A percentile compares a stretch with the other conserved stretches of the same genome.
Evolutionary conservation across 495 filamentous ascomycete genomes (phyloP).

Genomic region (Cercophora samala): DNA sequence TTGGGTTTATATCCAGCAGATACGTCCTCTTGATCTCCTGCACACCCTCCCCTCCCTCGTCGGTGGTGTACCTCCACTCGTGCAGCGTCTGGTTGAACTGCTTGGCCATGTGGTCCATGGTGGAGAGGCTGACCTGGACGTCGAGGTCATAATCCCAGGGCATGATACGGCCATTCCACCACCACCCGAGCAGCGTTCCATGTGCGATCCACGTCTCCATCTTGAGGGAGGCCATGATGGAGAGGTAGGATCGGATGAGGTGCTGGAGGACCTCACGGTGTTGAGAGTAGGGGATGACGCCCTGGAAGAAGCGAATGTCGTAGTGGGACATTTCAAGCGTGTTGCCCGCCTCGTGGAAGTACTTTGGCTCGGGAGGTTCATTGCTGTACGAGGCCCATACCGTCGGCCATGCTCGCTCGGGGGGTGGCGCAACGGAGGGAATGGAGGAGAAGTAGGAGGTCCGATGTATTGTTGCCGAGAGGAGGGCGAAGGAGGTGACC

Average conservation of each 20-base stretch:
- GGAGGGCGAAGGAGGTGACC: background rate
- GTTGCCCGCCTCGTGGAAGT: constrained; percentile 57
- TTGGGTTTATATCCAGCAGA: constrained; percentile 76
- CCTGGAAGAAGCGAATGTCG: constrained; percentile 65
- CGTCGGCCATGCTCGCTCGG: background rate
- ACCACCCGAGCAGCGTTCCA: constrained; percentile 84
- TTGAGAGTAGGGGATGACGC: constrained; percentile 58
- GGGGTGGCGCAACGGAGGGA: background rate
- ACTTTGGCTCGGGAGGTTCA: constrained; percentile 34
- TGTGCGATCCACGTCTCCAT: constrained; percentile 86
- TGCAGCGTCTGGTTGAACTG: constrained; percentile 64
- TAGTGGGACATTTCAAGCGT: constrained; percentile 63
- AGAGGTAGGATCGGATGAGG: constrained; percentile 71
- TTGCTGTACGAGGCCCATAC: constrained; percentile 3
- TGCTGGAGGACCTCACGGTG: constrained; percentile 61
- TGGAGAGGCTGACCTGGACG: constrained; percentile 66
- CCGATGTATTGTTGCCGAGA: background rate
- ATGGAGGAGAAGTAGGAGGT: background rate
- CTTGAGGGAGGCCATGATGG: constrained; percentile 57
- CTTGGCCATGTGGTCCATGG: constrained; percentile 58
- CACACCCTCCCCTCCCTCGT: background rate
- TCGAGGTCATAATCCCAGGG: constrained; percentile 92
- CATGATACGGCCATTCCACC: constrained; percentile 82
- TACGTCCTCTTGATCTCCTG: constrained; percentile 40
- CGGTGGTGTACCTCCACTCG: constrained; percentile 48